Percentiles rank a stretch among this genome's conserved stretches.
phyloP scores from a whole-genome alignment of 2,329 filamentous ascomycete genomes.

The Pseudogymnoascus sp. region DNA sequence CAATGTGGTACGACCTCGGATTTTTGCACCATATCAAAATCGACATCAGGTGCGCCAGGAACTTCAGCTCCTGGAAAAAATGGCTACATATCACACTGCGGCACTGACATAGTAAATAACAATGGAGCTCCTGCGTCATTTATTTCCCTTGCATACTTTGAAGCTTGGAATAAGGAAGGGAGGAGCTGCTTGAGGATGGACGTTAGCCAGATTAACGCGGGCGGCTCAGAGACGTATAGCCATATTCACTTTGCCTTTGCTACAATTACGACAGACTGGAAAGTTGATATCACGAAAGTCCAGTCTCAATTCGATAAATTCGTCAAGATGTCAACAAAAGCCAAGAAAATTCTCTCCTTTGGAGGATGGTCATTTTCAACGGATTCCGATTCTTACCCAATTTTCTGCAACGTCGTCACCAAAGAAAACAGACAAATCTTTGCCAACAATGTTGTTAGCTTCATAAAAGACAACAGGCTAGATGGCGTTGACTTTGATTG shows the following conservation, averaged over 20 bases:
- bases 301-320: constrained; percentile 30
- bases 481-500: constrained; percentile 35
- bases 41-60: constrained; percentile 29
- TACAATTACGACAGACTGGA: constrained; percentile 27
- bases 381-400: constrained; percentile 29
- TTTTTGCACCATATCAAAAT: constrained; percentile 25
- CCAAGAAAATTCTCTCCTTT: constrained; percentile 37
- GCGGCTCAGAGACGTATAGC: not conserved
- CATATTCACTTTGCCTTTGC: constrained; percentile 31
- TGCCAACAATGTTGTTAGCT: constrained; percentile 27
- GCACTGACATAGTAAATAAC: constrained; percentile 26
- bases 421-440: constrained; percentile 30
- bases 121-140: not conserved
- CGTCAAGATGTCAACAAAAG: constrained; percentile 31
- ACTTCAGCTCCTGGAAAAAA: constrained; percentile 24
- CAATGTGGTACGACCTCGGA: constrained; percentile 25
- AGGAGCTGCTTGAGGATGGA: constrained; percentile 29
- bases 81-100: constrained; percentile 37
- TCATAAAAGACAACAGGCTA: constrained; percentile 28
- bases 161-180: constrained; percentile 26
- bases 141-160: constrained; percentile 27
- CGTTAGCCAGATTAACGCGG: not conserved
- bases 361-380: constrained; percentile 41
- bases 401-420: constrained; percentile 33
- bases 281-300: constrained; percentile 21